Evolutionary conservation across 192 early-diverging fungal species (phyloP), one percentile per base, ranked within the genome.

Genomic region (Oehlia diaphana): DNA sequence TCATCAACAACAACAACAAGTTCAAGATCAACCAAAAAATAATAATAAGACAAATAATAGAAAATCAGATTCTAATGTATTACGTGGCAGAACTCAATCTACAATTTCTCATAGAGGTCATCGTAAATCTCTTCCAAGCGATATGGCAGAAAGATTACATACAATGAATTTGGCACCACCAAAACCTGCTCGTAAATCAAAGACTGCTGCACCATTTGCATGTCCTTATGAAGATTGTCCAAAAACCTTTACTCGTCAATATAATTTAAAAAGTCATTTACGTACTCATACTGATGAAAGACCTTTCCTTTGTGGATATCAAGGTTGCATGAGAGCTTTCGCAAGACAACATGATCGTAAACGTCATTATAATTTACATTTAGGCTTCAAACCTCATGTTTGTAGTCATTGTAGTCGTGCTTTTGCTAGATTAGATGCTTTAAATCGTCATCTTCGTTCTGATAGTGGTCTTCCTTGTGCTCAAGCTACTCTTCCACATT

Each of bases 331-430:
- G 8, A 86, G 90, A 42, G 84, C 89, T 12, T 98, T 98, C 87
- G 92, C 95, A 21, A 89, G 96, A n/a, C 92, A 95, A 76, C 96
- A 98, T 82, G 96, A 98, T 85, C 87, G 96, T 62, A 97, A 95
- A 82, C 90, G 96, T 39, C 94, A 95, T 72, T 90, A 92, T 84
- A 91, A 92, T 74, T 83, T 94, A 44, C 94, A 95, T 76, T 91
- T 93, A 4, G 94, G 94, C 35, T 92, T 92, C 72, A 87, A 90
- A 73, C 94, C 94, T 1, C 90, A 91, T 83, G 89, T 87, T 16
- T 95, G 94, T 78, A 81, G 85, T 2, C 86, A 89, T 79, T 95
- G 94, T 81, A 86, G 90, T 13, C 92, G 93, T 9, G 87, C 90
- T 58, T 95, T 95, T 89, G 94, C 94, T 6, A 90, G 94, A 23